Percentiles rank a stretch among this genome's conserved stretches.
Evolutionary conservation across 805 yeast species (phyloP).

Genomic region (Lipomyces spencermartinsiae): DNA sequence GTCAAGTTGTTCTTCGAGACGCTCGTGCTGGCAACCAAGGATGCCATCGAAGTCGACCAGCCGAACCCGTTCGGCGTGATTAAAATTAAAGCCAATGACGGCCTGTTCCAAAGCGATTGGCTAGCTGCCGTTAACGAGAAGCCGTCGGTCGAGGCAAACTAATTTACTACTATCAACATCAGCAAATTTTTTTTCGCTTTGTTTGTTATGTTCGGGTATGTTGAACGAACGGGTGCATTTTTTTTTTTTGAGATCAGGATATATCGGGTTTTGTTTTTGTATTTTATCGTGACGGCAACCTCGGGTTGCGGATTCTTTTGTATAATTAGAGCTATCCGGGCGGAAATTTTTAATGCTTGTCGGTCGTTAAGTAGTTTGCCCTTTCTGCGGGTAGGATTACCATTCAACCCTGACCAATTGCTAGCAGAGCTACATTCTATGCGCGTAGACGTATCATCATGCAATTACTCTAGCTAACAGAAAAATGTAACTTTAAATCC

Average conservation of each 20-base stretch:
- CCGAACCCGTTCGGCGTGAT: slow-evolving; percentile 65
- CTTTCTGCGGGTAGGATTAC: too few relatives aligned
- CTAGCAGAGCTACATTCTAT: too few relatives aligned
- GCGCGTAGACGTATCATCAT: too few relatives aligned
- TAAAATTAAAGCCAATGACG: slow-evolving; percentile 55
- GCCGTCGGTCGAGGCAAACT: background rate
- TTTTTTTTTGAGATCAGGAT: background rate
- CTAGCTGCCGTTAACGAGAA: background rate
- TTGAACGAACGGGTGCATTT: background rate
- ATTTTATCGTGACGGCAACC: background rate
- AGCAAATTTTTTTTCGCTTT: background rate
- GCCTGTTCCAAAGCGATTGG: slow-evolving; percentile 45
- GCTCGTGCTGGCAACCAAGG: slow-evolving; percentile 78
- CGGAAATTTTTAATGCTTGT: too few relatives aligned
- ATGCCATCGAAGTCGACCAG: slow-evolving; percentile 70
- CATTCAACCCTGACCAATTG: too few relatives aligned
- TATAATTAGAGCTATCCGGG: background rate
- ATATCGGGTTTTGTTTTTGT: background rate
- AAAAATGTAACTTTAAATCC: too few relatives aligned
- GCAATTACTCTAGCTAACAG: too few relatives aligned
- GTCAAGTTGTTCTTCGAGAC: slow-evolving; percentile 80
- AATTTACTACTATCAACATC: background rate
- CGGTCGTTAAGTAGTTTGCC: too few relatives aligned
- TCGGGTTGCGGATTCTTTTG: background rate
- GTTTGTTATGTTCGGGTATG: background rate